These are phyloP conservation scores for Torulaspora indica DNA, from an alignment of 805 yeast species.

Conservation along the genomic window DNA sequence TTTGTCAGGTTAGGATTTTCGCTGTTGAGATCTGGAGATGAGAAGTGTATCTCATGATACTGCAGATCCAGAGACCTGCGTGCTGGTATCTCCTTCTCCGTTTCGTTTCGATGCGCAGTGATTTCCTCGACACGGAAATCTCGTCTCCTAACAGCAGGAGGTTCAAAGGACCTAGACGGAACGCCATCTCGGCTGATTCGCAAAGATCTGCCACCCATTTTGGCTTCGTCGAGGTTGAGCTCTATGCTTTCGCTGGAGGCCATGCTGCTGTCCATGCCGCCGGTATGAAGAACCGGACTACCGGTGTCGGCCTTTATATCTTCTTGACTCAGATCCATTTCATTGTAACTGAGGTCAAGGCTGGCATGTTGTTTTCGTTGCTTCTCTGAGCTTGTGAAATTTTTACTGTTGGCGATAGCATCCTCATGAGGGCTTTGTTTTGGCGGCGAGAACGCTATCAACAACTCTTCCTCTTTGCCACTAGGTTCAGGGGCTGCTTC, in stretches of 20 bases:
- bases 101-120: constrained; percentile 1
- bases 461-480: constrained; percentile 9
- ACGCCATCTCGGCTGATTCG: background rate
- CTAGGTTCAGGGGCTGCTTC: background rate
- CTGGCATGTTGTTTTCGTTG: constrained; percentile 8
- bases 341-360: constrained; percentile 21
- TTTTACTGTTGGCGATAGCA: background rate
- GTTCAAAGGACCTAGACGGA: background rate
- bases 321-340: constrained; percentile 20
- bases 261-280: constrained; percentile 14
- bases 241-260: constrained; percentile 32
- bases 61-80: constrained; percentile 29
- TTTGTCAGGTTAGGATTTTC: background rate
- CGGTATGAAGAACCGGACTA: constrained; percentile 9
- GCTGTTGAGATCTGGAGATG: constrained; percentile 16
- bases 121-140: constrained; percentile 1
- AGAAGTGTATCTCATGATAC: constrained; percentile 24
- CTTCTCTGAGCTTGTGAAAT: background rate
- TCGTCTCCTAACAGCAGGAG: constrained; percentile 4
- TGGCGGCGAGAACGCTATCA: constrained; percentile 16
- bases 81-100: constrained; percentile 5
- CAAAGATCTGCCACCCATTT: constrained; percentile 6
- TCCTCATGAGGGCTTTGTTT: constrained; percentile 7
- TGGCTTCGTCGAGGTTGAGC: constrained; percentile 23
- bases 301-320: constrained; percentile 5